Evolutionary conservation across 148 eudicot species (phyloP).

Genomic region (Diospyros kaki): DNA sequence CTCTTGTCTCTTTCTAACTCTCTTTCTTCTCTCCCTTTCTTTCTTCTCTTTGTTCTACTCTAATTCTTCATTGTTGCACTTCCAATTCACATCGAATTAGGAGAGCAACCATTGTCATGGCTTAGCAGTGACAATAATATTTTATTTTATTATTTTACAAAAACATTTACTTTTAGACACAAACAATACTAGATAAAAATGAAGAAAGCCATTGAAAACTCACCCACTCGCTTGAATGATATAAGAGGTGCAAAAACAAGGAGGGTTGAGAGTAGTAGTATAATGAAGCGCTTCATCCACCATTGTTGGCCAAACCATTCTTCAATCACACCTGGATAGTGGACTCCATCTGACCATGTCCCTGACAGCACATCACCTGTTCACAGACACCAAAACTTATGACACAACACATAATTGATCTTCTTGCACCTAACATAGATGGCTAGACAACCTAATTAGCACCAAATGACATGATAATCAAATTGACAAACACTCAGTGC

Average conservation of each 20-base stretch:
- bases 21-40: no score
- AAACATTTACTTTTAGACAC: background rate
- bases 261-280: conserved; percentile 60
- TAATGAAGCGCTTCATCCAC: conserved; percentile 61
- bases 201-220: conserved; percentile 8
- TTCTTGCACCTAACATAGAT: background rate
- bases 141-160: no score
- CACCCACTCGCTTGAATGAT: conserved; percentile 80
- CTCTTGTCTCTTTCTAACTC: no score
- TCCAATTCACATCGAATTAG: no score
- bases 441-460: background rate
- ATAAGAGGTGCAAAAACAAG: conserved; percentile 62
- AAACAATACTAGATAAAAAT: background rate
- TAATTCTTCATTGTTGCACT: no score
- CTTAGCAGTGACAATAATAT: no score
- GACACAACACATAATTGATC: background rate
- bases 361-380: conserved; percentile 88
- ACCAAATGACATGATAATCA: background rate
- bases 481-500: no score
- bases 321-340: conserved; percentile 68
- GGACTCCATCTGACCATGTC: conserved; percentile 62
- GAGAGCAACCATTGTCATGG: no score
- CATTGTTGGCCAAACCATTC: conserved; percentile 80
- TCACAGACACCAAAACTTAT: background rate
- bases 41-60: no score